Base-by-base conservation (phyloP, 257 asterid genomes). In the Thymus mandschuricus region DNA sequence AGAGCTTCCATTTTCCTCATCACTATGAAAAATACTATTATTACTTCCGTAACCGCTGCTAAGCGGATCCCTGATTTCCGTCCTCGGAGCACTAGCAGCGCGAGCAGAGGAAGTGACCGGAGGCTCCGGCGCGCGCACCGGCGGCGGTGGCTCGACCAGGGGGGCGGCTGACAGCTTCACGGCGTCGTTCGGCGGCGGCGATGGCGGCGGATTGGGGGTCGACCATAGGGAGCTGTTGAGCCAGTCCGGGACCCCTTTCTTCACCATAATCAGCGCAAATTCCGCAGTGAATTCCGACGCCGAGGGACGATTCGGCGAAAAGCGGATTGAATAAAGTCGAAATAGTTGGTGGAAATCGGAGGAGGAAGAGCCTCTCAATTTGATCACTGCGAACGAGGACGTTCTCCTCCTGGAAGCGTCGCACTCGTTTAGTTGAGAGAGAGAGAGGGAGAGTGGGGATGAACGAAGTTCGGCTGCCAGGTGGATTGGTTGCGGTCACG, bases 141-240 rank as follows among this genome's bases (percentile, higher is more conserved):
- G 78, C 29, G 67, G 70, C 68, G 88, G 81, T 0, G 91, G 82
- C 38, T 78, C 79, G 57, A 78, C 69, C 61, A 68, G 55, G 56
- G 89, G 82, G 10, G 67, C 66, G 12, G 76, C 66, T 69, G 60
- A 71, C 5, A 76, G 77, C 66, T 34, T 81, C 5, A 69, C 65
- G 69, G 70, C 56, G 52, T 64, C 79, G 79, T 66, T 49, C 3
- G 73, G 8, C 7, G 76, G 82, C 50, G 88, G 76, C 1, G 79
- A 62, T 1, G 74, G 68, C 10, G 80, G 73, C 2, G 80, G 85
- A 8, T 69, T 77, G 10, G 87, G 86, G 28, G 90, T 62, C 3
- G 95, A 83, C 96, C 96, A 89, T 13, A 89, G 74, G 30, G 96
- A 84, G 88, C 91, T 89, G 75, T 89, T 89, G 79, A 89, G 90